A percentile compares a stretch with the other conserved stretches of the same genome.
phyloP scores from a whole-genome alignment of 306 rosid genomes.

The Gastrolobium bilobum region DNA sequence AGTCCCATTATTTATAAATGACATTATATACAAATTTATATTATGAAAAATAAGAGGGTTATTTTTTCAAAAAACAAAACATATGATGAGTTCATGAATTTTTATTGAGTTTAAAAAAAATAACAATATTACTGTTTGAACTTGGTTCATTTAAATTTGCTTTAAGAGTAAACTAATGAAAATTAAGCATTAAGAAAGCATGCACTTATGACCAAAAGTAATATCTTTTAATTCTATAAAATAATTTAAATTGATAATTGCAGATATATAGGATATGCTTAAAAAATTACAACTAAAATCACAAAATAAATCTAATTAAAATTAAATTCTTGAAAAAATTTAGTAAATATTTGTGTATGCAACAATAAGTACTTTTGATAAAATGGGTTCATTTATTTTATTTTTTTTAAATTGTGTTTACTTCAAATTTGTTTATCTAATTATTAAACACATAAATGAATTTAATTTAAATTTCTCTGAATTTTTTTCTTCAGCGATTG shows the following conservation, averaged over 20 bases:
- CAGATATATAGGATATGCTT: background rate
- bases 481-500: constrained; percentile 1
- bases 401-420: background rate
- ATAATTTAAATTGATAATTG: constrained; percentile 7
- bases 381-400: constrained; percentile 2
- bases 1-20: constrained; percentile 9
- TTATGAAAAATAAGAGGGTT: background rate
- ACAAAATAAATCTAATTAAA: constrained; percentile 10
- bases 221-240: constrained; percentile 8
- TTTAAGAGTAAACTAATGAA: constrained; percentile 3
- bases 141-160: background rate
- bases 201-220: constrained; percentile 7
- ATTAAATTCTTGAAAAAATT: background rate
- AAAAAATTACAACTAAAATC: background rate
- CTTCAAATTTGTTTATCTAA: constrained; percentile 11
- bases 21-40: constrained; percentile 17
- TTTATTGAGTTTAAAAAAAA: constrained; percentile 10
- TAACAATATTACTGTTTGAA: background rate
- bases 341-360: background rate
- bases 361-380: background rate
- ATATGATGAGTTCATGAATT: constrained; percentile 3
- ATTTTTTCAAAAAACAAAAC: background rate
- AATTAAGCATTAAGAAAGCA: constrained; percentile 1
- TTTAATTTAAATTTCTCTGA: constrained; percentile 8
- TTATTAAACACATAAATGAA: constrained; percentile 29